phyloP scores from a whole-genome alignment of 495 filamentous ascomycete genomes.

The Penicillium argentinense region DNA sequence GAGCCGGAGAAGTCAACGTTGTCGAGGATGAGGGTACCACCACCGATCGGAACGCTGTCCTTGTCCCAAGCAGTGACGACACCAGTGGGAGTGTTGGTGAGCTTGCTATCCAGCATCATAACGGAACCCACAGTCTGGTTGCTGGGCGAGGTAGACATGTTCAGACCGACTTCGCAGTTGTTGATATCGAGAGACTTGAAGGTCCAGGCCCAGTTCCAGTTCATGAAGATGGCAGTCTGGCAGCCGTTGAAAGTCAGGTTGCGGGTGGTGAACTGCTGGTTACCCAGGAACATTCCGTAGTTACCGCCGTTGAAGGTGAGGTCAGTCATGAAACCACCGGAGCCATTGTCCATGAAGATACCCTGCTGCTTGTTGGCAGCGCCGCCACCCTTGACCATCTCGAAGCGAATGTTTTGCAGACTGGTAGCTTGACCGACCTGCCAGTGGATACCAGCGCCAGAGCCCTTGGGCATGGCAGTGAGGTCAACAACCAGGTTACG shows the following conservation, averaged over 20 bases:
- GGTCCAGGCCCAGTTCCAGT: constrained; percentile 94
- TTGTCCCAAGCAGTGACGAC: constrained; percentile 69
- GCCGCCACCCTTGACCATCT: constrained; percentile 75
- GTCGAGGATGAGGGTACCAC: constrained; percentile 78
- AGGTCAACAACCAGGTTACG: constrained; percentile 94
- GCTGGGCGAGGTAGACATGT: constrained; percentile 67
- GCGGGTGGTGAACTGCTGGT: constrained; percentile 92
- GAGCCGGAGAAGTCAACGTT: constrained; percentile 76
- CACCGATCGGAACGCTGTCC: constrained; percentile 60
- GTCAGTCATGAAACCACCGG: constrained; percentile 84
- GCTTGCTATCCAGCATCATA: constrained; percentile 74
- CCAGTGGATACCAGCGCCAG: constrained; percentile 89
- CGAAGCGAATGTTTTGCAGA: constrained; percentile 86
- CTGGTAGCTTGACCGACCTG: constrained; percentile 95
- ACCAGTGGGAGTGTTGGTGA: constrained; percentile 71
- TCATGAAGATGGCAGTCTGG: constrained; percentile 85
- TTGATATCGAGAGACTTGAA: constrained; percentile 81
- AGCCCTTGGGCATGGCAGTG: constrained; percentile 61
- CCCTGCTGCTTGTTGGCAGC: constrained; percentile 76
- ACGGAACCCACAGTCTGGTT: constrained; percentile 77
- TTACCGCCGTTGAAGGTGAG: constrained; percentile 84
- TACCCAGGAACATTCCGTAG: constrained; percentile 83
- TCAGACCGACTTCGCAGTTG: constrained; percentile 75
- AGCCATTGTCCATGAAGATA: constrained; percentile 97
- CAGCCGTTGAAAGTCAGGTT: constrained; percentile 89